Evolutionary conservation across 176 grass and related monocot species (phyloP).

Genomic region (Oryza nivara): DNA sequence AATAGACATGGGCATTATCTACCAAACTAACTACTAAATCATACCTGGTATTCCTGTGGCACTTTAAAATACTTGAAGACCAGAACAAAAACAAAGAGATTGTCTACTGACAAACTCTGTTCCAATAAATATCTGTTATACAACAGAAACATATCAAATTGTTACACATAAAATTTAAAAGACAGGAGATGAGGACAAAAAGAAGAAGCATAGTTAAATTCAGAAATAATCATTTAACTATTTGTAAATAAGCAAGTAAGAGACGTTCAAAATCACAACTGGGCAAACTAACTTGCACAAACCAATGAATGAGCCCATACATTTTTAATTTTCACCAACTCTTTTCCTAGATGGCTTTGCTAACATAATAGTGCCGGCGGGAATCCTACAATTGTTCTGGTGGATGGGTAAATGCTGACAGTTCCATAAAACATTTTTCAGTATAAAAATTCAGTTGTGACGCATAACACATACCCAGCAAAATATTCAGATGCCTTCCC

Average conservation of each 20-base stretch:
- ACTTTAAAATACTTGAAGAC: conserved; percentile 97
- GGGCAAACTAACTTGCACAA: conserved; percentile 29
- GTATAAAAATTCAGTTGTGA: conserved; percentile 38
- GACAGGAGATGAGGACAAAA: neutral
- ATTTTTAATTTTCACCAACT: conserved; percentile 10
- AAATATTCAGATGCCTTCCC: conserved; percentile 91
- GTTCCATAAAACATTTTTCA: conserved; percentile 3
- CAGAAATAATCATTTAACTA: conserved; percentile 2
- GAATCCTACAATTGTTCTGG: neutral
- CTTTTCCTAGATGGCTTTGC: neutral
- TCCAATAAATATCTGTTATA: conserved; percentile 88
- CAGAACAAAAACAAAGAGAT: conserved; percentile 98
- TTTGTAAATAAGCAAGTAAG: neutral
- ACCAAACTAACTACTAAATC: conserved; percentile 18
- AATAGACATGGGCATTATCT: conserved; percentile 21
- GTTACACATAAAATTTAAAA: conserved; percentile 8
- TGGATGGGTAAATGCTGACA: neutral
- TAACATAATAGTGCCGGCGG: neutral
- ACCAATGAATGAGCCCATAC: neutral
- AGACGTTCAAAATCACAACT: neutral
- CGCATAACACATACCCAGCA: conserved; percentile 69
- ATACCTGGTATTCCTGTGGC: conserved; percentile 82
- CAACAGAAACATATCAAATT: conserved; percentile 34
- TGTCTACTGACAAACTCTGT: conserved; percentile 97
- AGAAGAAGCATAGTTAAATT: conserved; percentile 10